Evolutionary conservation across 2,329 filamentous ascomycete species (phyloP).

Genomic region (Akanthomyces dipterigenus): DNA sequence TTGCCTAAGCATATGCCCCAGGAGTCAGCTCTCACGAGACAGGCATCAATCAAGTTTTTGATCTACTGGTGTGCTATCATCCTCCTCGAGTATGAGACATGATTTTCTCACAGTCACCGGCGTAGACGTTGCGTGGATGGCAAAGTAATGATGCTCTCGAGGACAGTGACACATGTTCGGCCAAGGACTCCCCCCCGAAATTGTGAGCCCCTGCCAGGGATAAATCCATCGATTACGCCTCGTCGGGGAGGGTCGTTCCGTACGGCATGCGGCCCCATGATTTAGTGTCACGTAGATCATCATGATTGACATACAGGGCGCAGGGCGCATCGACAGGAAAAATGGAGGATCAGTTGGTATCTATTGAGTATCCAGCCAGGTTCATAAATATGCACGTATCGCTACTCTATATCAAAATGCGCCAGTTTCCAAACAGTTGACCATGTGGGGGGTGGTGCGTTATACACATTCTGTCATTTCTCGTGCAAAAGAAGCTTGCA

Average conservation of each 20-base stretch:
- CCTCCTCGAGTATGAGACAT: too few relatives aligned
- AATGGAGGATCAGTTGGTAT: background rate
- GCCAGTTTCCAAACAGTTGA: background rate
- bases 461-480: slow-evolving; percentile 3
- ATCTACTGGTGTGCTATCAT: too few relatives aligned
- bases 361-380: background rate
- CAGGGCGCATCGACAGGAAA: background rate
- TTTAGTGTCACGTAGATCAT: background rate
- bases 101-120: too few relatives aligned
- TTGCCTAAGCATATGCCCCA: too few relatives aligned
- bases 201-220: too few relatives aligned
- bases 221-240: background rate
- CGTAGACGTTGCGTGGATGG: too few relatives aligned
- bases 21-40: too few relatives aligned
- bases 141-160: too few relatives aligned
- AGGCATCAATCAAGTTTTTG: too few relatives aligned
- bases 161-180: too few relatives aligned
- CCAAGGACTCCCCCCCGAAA: too few relatives aligned
- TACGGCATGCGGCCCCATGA: background rate
- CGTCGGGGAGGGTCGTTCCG: background rate
- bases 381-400: slow-evolving; percentile 7
- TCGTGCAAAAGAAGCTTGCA: background rate
- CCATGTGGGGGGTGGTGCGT: background rate
- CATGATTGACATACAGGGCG: background rate
- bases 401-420: slow-evolving; percentile 1